phyloP scores from a whole-genome alignment of 2,329 filamentous ascomycete genomes.

The Penicillium sp. region DNA sequence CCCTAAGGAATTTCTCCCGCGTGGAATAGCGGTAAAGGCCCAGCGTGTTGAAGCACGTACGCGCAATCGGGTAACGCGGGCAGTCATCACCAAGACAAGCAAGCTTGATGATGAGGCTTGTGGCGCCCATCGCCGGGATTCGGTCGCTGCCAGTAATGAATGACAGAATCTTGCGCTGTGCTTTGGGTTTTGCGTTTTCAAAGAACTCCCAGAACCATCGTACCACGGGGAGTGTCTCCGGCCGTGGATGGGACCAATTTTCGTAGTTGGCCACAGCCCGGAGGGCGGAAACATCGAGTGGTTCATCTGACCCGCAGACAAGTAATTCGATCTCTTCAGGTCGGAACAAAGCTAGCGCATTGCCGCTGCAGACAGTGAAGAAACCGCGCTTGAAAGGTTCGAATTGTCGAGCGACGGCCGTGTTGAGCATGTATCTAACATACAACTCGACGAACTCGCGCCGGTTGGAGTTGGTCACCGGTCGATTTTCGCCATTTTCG shows the following conservation, averaged over 20 bases:
- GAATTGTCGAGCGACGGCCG: constrained; percentile 73
- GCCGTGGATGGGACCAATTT: constrained; percentile 61
- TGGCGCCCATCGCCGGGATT: constrained; percentile 81
- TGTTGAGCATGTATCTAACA: constrained; percentile 74
- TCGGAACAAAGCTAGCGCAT: constrained; percentile 79
- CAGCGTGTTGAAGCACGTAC: constrained; percentile 87
- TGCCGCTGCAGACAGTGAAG: constrained; percentile 85
- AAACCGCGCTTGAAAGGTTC: constrained; percentile 93
- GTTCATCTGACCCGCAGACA: constrained; percentile 77
- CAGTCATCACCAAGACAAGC: constrained; percentile 71
- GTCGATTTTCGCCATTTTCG: constrained; percentile 64
- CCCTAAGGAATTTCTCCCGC: constrained; percentile 62
- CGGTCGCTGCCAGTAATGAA: constrained; percentile 91
- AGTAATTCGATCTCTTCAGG: constrained; percentile 90
- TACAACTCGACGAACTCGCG: constrained; percentile 85
- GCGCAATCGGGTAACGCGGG: constrained; percentile 73
- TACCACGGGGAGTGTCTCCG: constrained; percentile 63
- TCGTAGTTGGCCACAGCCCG: constrained; percentile 76
- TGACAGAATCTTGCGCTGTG: constrained; percentile 73
- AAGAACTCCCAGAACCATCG: constrained; percentile 90
- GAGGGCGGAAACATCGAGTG: constrained; percentile 72
- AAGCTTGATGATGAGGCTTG: constrained; percentile 72
- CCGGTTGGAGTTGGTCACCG: constrained; percentile 80
- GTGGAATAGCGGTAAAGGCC: constrained; percentile 69
- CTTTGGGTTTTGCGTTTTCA: constrained; percentile 57